Evolutionary conservation across 192 early-diverging fungal genomes (phyloP).

Genomic region (Linnemannia zychae): DNA sequence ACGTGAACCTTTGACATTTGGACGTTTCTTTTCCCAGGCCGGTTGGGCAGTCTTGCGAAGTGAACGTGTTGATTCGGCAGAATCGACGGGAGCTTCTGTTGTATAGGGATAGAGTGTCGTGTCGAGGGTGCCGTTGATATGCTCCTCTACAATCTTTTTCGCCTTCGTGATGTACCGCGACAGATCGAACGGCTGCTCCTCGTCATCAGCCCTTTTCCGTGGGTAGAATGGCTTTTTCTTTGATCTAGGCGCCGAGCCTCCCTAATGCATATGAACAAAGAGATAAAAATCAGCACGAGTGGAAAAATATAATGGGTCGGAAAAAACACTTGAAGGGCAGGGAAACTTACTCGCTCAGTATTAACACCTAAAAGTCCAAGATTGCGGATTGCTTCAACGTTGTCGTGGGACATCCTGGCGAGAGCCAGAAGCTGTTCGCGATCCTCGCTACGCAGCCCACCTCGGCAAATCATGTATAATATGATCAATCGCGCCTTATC

Average conservation of each 20-base stretch:
- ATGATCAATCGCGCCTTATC: constrained; percentile 86
- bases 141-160: constrained; percentile 73
- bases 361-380: constrained; percentile 75
- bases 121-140: constrained; percentile 70
- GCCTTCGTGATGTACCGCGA: constrained; percentile 83
- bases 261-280: constrained; percentile 41
- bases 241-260: constrained; percentile 60
- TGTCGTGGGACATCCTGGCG: constrained; percentile 78
- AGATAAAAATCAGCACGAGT: not conserved
- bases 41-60: constrained; percentile 49
- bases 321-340: not conserved
- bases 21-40: constrained; percentile 44
- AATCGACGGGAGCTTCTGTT: constrained; percentile 49
- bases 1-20: constrained; percentile 65
- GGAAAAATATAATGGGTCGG: not conserved
- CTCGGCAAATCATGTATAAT: constrained; percentile 84
- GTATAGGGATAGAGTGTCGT: constrained; percentile 75
- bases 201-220: constrained; percentile 68
- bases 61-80: constrained; percentile 47
- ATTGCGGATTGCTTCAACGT: constrained; percentile 87
- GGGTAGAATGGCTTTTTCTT: constrained; percentile 68
- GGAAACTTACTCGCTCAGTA: constrained; percentile 59
- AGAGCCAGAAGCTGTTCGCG: constrained; percentile 74
- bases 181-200: constrained; percentile 79
- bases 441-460: constrained; percentile 82